Evolutionary conservation across 164 flowering plant genomes (phyloP), one percentile per base, ranked within the genome.

Genomic region (Vitis cinerea): DNA sequence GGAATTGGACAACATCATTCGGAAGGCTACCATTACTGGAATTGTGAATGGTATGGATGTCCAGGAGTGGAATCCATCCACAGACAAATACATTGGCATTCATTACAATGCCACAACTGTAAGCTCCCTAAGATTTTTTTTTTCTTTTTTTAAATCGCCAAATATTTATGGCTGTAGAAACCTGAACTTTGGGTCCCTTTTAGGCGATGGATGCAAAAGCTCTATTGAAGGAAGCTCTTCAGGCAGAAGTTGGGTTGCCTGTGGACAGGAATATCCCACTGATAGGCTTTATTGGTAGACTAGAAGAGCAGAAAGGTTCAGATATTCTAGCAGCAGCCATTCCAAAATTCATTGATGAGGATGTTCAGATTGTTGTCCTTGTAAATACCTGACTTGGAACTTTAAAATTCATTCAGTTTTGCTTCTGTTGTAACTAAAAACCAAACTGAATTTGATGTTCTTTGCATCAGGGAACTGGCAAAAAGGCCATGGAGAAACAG

Each of bases 241-340:
- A 95, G 79, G 96, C 97, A 66, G 94, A 81, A 72, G 89, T 91
- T 30, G 99, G 99, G 12, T 81, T 95, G 80, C 97, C 96, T 13
- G 86, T 91, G 16, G 90, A 91, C 69, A 79, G 79, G 59, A 76
- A 83, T 23, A 79, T 91, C 52, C 98, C 99, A 16, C 30, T 95
- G 54, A 87, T 95, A 23, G 97, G 97, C 59, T 95, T 95, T 83
- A 90, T 95, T 55, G 99, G 99, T 52, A 85, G 99, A 63, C 86
- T 95, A 5, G 99, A 95, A 71, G 98, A 95, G 82, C 99, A 95
- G 75, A 95, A 95, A 77, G 99, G 99, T 65, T 91, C 97, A 7
- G 99, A 95, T 79, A 92, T 92, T 77, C 85, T 95, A 1, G 89
- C 81, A 2, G 92, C 76, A 54, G 93, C 98, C 12, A 84, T 95